Conservation (phyloP, 192 early-diverging fungal species). For the Podila minutissima region DNA sequence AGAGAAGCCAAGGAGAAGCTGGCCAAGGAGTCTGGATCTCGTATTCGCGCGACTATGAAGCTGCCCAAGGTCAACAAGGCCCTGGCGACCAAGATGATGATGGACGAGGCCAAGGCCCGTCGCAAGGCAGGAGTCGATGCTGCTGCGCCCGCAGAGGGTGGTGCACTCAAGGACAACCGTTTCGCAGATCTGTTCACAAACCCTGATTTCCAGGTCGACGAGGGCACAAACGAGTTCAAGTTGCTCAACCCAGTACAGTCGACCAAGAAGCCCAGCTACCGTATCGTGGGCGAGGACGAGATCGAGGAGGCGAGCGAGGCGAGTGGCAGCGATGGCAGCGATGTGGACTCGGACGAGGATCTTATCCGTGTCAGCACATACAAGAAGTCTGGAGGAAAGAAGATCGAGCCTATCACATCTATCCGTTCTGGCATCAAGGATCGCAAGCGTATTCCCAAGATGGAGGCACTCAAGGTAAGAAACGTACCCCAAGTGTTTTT, state of each 20-base stretch:
- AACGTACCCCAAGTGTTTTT: background rate
- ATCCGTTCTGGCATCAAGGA: constrained; percentile 52
- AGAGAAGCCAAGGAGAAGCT: constrained; percentile 81
- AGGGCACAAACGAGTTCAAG: constrained; percentile 82
- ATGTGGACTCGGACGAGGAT: constrained; percentile 54
- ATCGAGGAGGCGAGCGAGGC: constrained; percentile 42
- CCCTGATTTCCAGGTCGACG: constrained; percentile 92
- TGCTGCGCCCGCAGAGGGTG: constrained; percentile 37
- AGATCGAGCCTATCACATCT: constrained; percentile 46
- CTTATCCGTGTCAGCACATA: constrained; percentile 34
- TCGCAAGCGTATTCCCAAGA: constrained; percentile 53
- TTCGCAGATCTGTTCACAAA: constrained; percentile 91
- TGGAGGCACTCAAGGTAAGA: constrained; percentile 49
- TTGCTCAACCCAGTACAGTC: constrained; percentile 65
- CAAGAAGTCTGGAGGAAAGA: constrained; percentile 37
- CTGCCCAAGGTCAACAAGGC: constrained; percentile 92
- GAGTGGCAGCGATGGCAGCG: constrained; percentile 43
- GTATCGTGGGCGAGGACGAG: constrained; percentile 50
- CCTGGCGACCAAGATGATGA: constrained; percentile 75
- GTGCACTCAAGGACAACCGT: constrained; percentile 84
- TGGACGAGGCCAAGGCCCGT: constrained; percentile 51
- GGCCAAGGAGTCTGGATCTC: constrained; percentile 84
- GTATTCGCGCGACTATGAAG: constrained; percentile 89
- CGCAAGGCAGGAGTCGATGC: constrained; percentile 52
- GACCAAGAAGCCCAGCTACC: constrained; percentile 51